A percentile compares a stretch with the other conserved stretches of the same genome.
These are phyloP conservation scores for Sphaerulina vaccinii DNA, from an alignment of 2,329 filamentous ascomycete genomes.

Conservation along the genomic window DNA sequence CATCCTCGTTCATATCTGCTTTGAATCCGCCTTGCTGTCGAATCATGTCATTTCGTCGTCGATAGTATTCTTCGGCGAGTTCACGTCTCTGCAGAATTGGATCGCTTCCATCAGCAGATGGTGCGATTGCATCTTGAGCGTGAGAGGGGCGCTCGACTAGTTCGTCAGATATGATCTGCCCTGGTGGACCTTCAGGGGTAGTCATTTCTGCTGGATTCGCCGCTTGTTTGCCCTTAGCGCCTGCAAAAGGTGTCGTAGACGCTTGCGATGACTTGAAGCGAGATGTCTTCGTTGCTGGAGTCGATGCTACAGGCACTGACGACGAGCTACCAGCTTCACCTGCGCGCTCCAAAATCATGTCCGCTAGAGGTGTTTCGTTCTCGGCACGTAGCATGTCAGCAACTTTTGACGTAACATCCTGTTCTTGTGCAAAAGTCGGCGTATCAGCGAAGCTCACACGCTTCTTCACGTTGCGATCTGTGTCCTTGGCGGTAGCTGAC, in stretches of 20 bases:
- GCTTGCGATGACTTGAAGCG: background rate
- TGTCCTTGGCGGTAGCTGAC: conserved; percentile 26
- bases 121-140: conserved; percentile 27
- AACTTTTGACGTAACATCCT: conserved; percentile 30
- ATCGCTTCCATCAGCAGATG: conserved; percentile 50
- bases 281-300: background rate
- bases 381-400: conserved; percentile 28
- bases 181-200: conserved; percentile 25
- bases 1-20: conserved; percentile 53
- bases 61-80: conserved; percentile 79
- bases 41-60: conserved; percentile 77
- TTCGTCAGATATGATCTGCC: conserved; percentile 47
- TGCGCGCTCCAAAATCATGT: conserved; percentile 46
- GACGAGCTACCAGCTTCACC: background rate
- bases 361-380: conserved; percentile 28
- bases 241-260: background rate
- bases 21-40: conserved; percentile 79
- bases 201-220: background rate
- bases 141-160: conserved; percentile 52
- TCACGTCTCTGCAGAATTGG: conserved; percentile 71
- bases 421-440: conserved; percentile 65
- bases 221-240: background rate
- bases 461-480: conserved; percentile 51
- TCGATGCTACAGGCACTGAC: background rate
- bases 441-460: conserved; percentile 76